These are phyloP conservation scores for Penicillium diatomitis DNA, from an alignment of 495 filamentous ascomycete species.

Conservation along the genomic window DNA sequence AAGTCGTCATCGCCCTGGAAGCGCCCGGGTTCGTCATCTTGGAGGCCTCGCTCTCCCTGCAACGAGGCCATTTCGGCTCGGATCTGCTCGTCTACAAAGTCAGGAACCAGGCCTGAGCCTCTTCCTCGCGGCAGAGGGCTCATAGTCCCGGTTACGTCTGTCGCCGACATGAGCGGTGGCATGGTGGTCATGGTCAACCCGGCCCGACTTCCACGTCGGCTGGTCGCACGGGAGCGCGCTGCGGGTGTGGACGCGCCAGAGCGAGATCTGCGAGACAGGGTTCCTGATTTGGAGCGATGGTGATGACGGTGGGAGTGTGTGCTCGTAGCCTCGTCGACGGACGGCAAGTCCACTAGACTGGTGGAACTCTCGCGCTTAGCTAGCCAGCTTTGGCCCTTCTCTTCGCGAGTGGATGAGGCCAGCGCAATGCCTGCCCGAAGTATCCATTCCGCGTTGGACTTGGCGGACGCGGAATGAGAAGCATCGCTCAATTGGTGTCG, in stretches of 20 bases:
- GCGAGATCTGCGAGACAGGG: constrained; percentile 19
- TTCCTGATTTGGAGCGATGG: constrained; percentile 14
- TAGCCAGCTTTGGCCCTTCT: constrained; percentile 75
- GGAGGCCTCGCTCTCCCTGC: constrained; percentile 11
- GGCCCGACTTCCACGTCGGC: constrained; percentile 26
- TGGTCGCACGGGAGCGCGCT: constrained; percentile 22
- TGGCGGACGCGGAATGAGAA: constrained; percentile 1
- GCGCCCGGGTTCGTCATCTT: constrained; percentile 7
- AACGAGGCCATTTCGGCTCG: constrained; percentile 35
- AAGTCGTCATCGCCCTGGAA: constrained; percentile 7
- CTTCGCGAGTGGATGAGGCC: constrained; percentile 60
- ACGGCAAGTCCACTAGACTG: constrained; percentile 41
- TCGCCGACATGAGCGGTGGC: constrained; percentile 2
- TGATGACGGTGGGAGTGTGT: constrained; percentile 13
- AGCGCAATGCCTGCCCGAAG: constrained; percentile 63
- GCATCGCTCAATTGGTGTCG: constrained; percentile 5
- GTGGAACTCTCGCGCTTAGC: constrained; percentile 63
- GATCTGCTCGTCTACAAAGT: constrained; percentile 38
- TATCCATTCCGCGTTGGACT: constrained; percentile 61
- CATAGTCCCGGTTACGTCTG: neutral
- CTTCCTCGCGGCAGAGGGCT: constrained; percentile 11
- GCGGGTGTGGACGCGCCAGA: constrained; percentile 33
- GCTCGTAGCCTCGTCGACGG: constrained; percentile 5
- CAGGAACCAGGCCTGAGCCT: constrained; percentile 17
- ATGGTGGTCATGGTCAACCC: constrained; percentile 31